phyloP scores from a whole-genome alignment of 1,284 basidiomycete species.

The Stygiomarasmius scandens region DNA sequence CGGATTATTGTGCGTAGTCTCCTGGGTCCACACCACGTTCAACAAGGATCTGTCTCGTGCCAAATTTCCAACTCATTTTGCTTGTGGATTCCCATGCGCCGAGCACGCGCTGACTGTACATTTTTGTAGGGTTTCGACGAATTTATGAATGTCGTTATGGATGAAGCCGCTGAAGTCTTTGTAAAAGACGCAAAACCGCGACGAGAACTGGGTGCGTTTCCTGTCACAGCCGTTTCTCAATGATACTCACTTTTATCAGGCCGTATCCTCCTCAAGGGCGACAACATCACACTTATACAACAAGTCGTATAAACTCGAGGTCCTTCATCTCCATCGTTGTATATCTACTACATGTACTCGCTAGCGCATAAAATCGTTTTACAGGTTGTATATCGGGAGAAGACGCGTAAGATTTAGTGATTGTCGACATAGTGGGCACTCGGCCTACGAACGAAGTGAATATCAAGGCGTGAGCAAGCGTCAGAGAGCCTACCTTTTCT shows the following conservation, averaged over 20 bases:
- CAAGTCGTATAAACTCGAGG: slow-evolving; percentile 45
- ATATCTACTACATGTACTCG: slow-evolving; percentile 6
- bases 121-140: slow-evolving; percentile 92
- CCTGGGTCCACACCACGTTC: slow-evolving; percentile 17
- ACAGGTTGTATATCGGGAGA: slow-evolving; percentile 86
- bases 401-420: slow-evolving; percentile 72
- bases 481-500: slow-evolving; percentile 69
- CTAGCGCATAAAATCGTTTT: slow-evolving; percentile 17
- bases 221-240: slow-evolving; percentile 5
- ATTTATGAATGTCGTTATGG: slow-evolving; percentile 99
- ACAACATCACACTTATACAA: slow-evolving; percentile 96
- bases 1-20: slow-evolving; percentile 84
- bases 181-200: slow-evolving; percentile 86
- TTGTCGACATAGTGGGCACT: slow-evolving; percentile 89
- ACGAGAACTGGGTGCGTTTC: slow-evolving; percentile 71
- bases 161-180: slow-evolving; percentile 93
- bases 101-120: slow-evolving; percentile 14
- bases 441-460: slow-evolving; percentile 46
- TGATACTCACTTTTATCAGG: slow-evolving; percentile 49
- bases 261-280: slow-evolving; percentile 91
- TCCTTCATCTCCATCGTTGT: slow-evolving; percentile 3
- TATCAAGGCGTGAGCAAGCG: slow-evolving; percentile 6
- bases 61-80: slow-evolving; percentile 8
- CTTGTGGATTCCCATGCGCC: slow-evolving; percentile 11
- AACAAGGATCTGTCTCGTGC: slow-evolving; percentile 19